phyloP scores from a whole-genome alignment of 306 rosid genomes.

The Arachis hypogaea region DNA sequence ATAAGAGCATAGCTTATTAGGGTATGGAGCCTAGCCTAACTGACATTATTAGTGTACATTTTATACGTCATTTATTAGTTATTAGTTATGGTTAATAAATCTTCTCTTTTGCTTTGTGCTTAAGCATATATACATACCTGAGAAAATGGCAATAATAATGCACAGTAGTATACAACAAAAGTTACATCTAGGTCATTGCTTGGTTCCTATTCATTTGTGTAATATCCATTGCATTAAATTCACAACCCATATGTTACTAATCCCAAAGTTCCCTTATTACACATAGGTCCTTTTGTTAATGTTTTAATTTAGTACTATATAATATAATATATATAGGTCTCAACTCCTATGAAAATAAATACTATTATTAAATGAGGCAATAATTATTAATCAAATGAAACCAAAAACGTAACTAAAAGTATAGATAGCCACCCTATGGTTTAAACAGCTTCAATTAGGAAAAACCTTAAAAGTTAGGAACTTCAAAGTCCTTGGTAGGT shows the following conservation, averaged over 20 bases:
- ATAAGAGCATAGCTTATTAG: conserved; percentile 30
- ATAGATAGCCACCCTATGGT: not conserved
- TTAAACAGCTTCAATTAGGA: not conserved
- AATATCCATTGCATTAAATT: conserved; percentile 4
- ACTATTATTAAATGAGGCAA: not conserved
- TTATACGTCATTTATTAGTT: conserved; percentile 17
- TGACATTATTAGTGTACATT: conserved; percentile 14
- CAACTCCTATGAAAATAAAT: not conserved
- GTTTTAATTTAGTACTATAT: not conserved
- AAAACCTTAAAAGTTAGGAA: conserved; percentile 5
- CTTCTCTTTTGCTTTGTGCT: conserved; percentile 1
- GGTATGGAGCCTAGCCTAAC: not conserved
- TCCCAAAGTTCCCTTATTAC: not conserved
- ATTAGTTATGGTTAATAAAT: too few relatives aligned
- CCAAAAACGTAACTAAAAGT: not conserved
- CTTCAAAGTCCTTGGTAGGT: not conserved
- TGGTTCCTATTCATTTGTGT: not conserved
- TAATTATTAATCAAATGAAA: too few relatives aligned
- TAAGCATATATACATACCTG: conserved; percentile 20
- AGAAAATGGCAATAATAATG: conserved; percentile 14
- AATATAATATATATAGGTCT: conserved; percentile 1
- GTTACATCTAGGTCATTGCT: not conserved
- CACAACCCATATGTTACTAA: not conserved
- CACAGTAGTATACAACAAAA: not conserved
- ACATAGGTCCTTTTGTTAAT: not conserved